A percentile compares a stretch with the other conserved stretches of the same genome.
Evolutionary conservation across 2,329 filamentous ascomycete genomes (phyloP).

Genomic region (Plenodomus lindquistii): DNA sequence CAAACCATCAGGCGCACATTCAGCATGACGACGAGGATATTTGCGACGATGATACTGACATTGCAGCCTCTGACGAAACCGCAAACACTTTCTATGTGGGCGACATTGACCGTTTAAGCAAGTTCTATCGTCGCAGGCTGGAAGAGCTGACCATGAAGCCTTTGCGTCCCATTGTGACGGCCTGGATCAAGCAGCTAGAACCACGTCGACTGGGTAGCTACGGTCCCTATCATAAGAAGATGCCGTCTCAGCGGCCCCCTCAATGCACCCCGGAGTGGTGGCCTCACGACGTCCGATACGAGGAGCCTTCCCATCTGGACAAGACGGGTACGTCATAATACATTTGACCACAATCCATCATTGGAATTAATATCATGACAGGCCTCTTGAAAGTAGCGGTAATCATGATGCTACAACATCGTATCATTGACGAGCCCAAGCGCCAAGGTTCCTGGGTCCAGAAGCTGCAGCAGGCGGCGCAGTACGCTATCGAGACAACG

Average conservation of each 20-base stretch:
- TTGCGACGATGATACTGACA: constrained; percentile 10
- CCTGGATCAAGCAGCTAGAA: constrained; percentile 36
- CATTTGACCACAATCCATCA: too few relatives aligned
- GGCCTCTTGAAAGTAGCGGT: constrained; percentile 32
- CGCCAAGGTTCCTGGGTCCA: constrained; percentile 28
- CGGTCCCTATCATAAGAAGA: constrained; percentile 30
- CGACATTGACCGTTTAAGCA: constrained; percentile 22
- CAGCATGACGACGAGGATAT: constrained; percentile 9
- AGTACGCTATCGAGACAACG: constrained; percentile 24
- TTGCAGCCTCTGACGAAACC: constrained; percentile 10
- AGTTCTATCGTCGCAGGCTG: constrained; percentile 29
- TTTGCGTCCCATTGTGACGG: constrained; percentile 34
- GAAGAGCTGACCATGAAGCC: constrained; percentile 40
- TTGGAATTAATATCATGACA: constrained; percentile 16
- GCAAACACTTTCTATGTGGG: constrained; percentile 30
- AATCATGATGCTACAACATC: constrained; percentile 35
- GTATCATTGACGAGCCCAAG: constrained; percentile 26
- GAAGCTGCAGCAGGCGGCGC: constrained; percentile 26
- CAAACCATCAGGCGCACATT: not conserved
- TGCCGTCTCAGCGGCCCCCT: constrained; percentile 13
- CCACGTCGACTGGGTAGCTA: constrained; percentile 29
- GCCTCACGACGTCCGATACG: constrained; percentile 32
- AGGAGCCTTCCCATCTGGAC: constrained; percentile 39
- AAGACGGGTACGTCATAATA: constrained; percentile 22
- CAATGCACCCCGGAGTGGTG: constrained; percentile 34